A percentile compares a stretch with the other conserved stretches of the same genome.
Conservation (phyloP, 1,139 yeast species). For the Lodderomyces jiufengensis region DNA sequence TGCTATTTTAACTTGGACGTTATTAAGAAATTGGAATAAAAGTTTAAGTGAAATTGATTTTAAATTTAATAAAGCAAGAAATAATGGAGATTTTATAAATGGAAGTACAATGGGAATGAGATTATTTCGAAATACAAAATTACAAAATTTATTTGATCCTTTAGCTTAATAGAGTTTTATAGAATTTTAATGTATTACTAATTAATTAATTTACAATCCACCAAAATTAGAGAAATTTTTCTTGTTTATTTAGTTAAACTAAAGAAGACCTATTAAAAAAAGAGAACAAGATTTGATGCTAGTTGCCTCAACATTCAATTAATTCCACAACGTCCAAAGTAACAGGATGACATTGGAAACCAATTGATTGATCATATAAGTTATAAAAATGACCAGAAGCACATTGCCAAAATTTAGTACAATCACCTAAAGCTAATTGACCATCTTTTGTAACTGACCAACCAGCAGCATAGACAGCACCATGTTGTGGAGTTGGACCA, state of each 20-base stretch:
- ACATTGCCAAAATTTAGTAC: slow-evolving; percentile 39
- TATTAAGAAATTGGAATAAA: slow-evolving; percentile 20
- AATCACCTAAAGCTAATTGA: slow-evolving; percentile 34
- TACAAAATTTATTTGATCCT: slow-evolving; percentile 53
- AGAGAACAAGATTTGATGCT: not conserved
- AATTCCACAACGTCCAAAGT: slow-evolving; percentile 35
- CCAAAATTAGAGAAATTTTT: too few species aligned
- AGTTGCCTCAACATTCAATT: slow-evolving; percentile 22
- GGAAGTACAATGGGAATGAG: slow-evolving; percentile 56
- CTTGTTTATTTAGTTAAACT: not conserved
- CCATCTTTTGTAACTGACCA: slow-evolving; percentile 41
- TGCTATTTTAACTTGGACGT: slow-evolving; percentile 18
- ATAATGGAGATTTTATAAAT: slow-evolving; percentile 6
- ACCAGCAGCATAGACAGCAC: slow-evolving; percentile 41
- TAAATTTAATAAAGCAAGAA: slow-evolving; percentile 24
- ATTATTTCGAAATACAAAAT: slow-evolving; percentile 42
- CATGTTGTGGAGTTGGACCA: slow-evolving; percentile 44
- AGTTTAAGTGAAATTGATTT: slow-evolving; percentile 22
- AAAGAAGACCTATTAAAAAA: not conserved
- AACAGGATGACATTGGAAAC: slow-evolving; percentile 34
- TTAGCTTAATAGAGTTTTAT: slow-evolving; percentile 5
- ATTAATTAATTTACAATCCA: too few species aligned
- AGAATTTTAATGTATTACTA: too few species aligned
- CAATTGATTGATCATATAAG: slow-evolving; percentile 33
- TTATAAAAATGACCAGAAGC: slow-evolving; percentile 43